Percentiles rank a stretch among this genome's conserved stretches.
phyloP scores from a whole-genome alignment of 2,329 filamentous ascomycete species.

The Grosmannia clavigera region DNA sequence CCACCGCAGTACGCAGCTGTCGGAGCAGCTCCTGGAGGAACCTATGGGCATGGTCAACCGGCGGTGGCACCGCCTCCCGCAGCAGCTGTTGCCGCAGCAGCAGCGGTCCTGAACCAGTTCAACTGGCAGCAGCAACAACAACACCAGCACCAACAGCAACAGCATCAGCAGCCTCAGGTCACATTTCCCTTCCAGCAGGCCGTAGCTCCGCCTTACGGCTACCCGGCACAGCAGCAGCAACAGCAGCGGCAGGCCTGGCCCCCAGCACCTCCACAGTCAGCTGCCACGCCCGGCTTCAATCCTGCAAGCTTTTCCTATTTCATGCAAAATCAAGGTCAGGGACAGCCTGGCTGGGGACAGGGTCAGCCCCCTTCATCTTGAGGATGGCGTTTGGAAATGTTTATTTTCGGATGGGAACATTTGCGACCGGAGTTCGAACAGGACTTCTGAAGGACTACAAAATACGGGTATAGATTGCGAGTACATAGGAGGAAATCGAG shows the following conservation, averaged over 20 bases:
- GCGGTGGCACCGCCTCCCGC: background rate
- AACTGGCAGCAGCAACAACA: constrained; percentile 23
- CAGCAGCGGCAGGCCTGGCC: background rate
- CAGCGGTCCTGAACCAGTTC: constrained; percentile 5
- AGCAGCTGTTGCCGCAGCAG: constrained; percentile 2
- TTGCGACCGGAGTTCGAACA: background rate
- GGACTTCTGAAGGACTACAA: background rate
- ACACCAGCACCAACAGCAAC: constrained; percentile 13
- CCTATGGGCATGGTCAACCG: background rate
- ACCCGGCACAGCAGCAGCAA: background rate
- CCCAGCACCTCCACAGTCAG: background rate
- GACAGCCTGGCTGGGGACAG: constrained; percentile 6
- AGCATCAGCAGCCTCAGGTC: background rate
- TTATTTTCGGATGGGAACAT: background rate
- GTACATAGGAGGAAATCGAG: background rate
- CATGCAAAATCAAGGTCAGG: constrained; percentile 3
- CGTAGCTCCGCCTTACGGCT: background rate
- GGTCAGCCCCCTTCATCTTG: constrained; percentile 2
- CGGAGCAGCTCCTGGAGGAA: background rate
- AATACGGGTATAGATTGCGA: background rate
- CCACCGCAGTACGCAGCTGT: background rate
- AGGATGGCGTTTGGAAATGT: background rate
- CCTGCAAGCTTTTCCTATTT: constrained; percentile 5
- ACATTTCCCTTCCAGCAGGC: background rate
- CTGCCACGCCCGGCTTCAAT: background rate